These are phyloP conservation scores for Penicillium expansum DNA, from an alignment of 2,329 filamentous ascomycete genomes.

Conservation along the genomic window DNA sequence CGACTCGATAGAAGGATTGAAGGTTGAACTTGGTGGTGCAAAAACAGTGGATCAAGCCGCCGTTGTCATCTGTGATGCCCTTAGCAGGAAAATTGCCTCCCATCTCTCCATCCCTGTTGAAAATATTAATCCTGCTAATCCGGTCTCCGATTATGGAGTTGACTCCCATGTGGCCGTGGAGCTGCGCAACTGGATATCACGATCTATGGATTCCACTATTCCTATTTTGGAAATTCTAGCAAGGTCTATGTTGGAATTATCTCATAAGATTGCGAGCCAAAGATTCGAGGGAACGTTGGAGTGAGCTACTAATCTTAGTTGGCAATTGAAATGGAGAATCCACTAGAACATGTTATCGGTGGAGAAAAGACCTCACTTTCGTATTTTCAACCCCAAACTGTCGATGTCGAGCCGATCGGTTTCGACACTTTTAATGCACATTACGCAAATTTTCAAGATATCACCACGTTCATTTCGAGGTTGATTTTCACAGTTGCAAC, in stretches of 20 bases:
- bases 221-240: conserved; percentile 32
- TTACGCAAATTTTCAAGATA: no score
- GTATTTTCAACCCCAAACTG: no score
- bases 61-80: conserved; percentile 10
- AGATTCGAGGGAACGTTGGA: neutral
- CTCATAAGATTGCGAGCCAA: conserved; percentile 20
- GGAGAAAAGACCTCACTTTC: no score
- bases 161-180: conserved; percentile 49
- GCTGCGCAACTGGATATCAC: conserved; percentile 43
- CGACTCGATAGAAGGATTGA: conserved; percentile 8
- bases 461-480: no score
- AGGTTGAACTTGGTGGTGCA: conserved; percentile 5
- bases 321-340: neutral
- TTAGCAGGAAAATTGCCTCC: conserved; percentile 20
- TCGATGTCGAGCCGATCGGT: no score
- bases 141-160: conserved; percentile 39
- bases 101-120: conserved; percentile 22
- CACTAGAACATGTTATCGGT: no score
- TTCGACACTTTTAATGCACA: no score
- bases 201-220: conserved; percentile 31
- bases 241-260: conserved; percentile 25
- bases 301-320: neutral
- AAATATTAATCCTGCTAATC: conserved; percentile 22
- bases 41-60: conserved; percentile 22
- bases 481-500: no score